A percentile compares a stretch with the other conserved stretches of the same genome.
Conservation (phyloP, 495 filamentous ascomycete genomes). For the Penicillium flavigenum region DNA sequence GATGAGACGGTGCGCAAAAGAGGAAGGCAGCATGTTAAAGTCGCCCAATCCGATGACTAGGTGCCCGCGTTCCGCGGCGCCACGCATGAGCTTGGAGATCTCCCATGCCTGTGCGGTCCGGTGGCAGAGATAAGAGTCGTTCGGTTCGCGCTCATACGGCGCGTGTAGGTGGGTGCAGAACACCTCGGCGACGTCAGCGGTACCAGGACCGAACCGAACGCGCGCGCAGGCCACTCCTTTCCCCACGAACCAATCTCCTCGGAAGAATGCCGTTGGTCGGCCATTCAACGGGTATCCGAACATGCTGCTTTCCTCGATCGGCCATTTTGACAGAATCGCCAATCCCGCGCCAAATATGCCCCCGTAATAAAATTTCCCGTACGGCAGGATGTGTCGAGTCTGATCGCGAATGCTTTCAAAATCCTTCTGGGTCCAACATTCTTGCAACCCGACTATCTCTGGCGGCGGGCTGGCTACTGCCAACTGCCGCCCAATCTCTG, state of each 20-base stretch:
- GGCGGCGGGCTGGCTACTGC: slow-evolving; percentile 65
- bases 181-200: slow-evolving; percentile 75
- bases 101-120: slow-evolving; percentile 97
- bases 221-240: slow-evolving; percentile 89
- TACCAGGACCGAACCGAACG: slow-evolving; percentile 67
- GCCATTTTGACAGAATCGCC: slow-evolving; percentile 92
- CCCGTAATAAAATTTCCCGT: slow-evolving; percentile 90
- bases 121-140: slow-evolving; percentile 87
- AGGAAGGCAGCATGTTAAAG: slow-evolving; percentile 91
- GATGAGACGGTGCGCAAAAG: slow-evolving; percentile 83
- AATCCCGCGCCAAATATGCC: slow-evolving; percentile 88
- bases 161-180: slow-evolving; percentile 96
- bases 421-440: slow-evolving; percentile 93
- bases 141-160: slow-evolving; percentile 75
- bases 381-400: slow-evolving; percentile 77
- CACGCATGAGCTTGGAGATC: slow-evolving; percentile 85
- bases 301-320: slow-evolving; percentile 92
- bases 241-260: slow-evolving; percentile 90
- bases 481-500: slow-evolving; percentile 77
- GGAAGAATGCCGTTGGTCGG: slow-evolving; percentile 85
- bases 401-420: slow-evolving; percentile 76
- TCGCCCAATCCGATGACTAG: slow-evolving; percentile 84
- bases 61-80: slow-evolving; percentile 79
- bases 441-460: slow-evolving; percentile 89
- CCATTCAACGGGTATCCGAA: slow-evolving; percentile 88